Evolutionary conservation across 2,329 filamentous ascomycete species (phyloP), one percentile per base, ranked within the genome.

Genomic region (Fusarium caatingaense): DNA sequence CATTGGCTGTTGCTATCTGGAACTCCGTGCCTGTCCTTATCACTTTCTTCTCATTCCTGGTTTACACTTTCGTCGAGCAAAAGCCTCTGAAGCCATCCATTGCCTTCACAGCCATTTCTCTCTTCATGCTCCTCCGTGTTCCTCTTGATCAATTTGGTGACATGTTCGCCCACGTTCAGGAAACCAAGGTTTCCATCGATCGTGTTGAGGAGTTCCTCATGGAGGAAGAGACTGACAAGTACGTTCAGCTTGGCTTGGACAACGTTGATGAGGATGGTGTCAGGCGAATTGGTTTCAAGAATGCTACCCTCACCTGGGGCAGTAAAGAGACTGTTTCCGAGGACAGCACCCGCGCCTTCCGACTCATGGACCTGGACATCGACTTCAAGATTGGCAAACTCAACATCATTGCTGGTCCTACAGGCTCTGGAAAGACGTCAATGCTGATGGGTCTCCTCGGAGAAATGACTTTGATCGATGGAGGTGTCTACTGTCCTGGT

Each of bases 141-240:
- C 96, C 96, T 7, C 84, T 99, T 47, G 96, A 99, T 79, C 95
- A 98, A 81, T 87, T 99, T 56, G 96, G 96, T 53, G 96, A 99
- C 80, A 99, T 99, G 96, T 92, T 98, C 76, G 96, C 96, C 13
- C 96, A 98, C 81, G 94, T 99, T 6, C 94, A 98, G 82, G 96
- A 99, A 81, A 93, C 94, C 25, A 97, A 97, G 82, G 95, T 99
- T 21, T 99, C 96, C 0, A 90, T 99, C 54, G 94, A 98, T 76
- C 94, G 96, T 84, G 93, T 99, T 10, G 95, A 99, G 77, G 92
- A 97, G 74, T 99, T 98, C 75, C 81, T 99, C 44, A 90, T 87
- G 60, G 96, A 99, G 78, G 94, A 96, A 10, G 96, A 99, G 82
- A 99, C 96, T 0, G 93, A 97, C 62, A 99, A 99, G 79, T 98